phyloP scores from a whole-genome alignment of 169 alveolate species.

The Cytauxzoon felis region DNA sequence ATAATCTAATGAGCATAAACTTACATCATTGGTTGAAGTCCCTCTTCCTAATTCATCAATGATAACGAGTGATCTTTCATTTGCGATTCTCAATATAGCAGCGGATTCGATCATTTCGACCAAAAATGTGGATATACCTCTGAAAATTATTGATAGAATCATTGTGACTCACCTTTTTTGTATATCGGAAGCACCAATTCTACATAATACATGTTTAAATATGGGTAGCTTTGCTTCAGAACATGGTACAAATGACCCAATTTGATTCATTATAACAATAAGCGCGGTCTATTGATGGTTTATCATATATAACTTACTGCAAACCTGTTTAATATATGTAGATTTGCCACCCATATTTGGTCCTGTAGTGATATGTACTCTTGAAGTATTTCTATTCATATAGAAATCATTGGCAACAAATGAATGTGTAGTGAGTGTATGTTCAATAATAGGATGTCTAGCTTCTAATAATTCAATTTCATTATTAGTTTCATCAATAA shows the following conservation, averaged over 20 bases:
- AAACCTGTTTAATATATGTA: constrained; percentile 89
- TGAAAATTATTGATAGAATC: constrained; percentile 2
- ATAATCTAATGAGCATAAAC: background rate
- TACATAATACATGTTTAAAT: constrained; percentile 88
- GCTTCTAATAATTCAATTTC: constrained; percentile 78
- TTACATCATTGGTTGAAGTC: constrained; percentile 88
- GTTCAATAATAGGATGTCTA: constrained; percentile 84
- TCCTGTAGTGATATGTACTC: constrained; percentile 93
- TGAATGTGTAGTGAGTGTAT: constrained; percentile 61
- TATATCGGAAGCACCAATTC: constrained; percentile 97
- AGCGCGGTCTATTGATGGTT: constrained; percentile 43
- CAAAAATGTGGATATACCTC: constrained; percentile 95
- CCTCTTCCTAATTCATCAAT: constrained; percentile 98
- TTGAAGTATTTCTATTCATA: constrained; percentile 73
- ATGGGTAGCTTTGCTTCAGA: constrained; percentile 87
- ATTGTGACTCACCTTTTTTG: constrained; percentile 55
- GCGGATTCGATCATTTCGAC: constrained; percentile 97
- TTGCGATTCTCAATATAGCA: constrained; percentile 89
- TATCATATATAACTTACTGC: background rate
- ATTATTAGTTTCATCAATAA: constrained; percentile 70
- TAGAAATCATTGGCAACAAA: constrained; percentile 84
- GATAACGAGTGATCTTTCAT: constrained; percentile 84
- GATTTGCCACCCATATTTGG: constrained; percentile 99
- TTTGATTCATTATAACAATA: constrained; percentile 80
- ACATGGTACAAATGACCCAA: constrained; percentile 94